Evolutionary conservation across 257 asterid species (phyloP).

Genomic region (Penstemon newberryi): DNA sequence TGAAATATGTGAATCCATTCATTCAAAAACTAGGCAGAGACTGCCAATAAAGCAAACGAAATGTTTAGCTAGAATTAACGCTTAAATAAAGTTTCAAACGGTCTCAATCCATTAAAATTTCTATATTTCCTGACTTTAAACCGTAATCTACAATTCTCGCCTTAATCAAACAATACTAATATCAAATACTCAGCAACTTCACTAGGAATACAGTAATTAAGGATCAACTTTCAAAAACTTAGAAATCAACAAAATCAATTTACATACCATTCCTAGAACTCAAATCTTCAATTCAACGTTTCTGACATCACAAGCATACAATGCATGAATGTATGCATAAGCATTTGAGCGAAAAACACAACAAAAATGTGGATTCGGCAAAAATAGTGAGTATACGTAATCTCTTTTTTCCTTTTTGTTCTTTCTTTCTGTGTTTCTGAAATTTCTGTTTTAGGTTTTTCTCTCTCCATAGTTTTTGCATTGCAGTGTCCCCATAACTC

Average conservation of each 20-base stretch:
- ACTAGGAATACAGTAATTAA: conserved; percentile 1
- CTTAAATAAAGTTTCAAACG: conserved; percentile 11
- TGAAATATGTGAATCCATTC: conserved; percentile 8
- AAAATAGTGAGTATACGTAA: conserved; percentile 13
- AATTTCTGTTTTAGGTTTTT: conserved; percentile 24
- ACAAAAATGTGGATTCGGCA: conserved; percentile 11
- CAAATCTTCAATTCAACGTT: conserved; percentile 34
- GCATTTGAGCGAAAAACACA: conserved; percentile 24
- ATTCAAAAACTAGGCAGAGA: too few species aligned
- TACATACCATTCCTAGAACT: conserved; percentile 50
- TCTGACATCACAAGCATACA: conserved; percentile 30
- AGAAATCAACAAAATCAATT: neutral
- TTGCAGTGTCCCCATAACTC: conserved; percentile 49
- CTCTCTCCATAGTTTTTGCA: conserved; percentile 38
- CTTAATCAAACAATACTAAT: neutral
- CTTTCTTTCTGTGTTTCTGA: conserved; percentile 19
- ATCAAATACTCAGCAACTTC: conserved; percentile 15
- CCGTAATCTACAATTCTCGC: neutral
- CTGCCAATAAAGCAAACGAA: neutral
- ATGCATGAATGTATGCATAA: conserved; percentile 18
- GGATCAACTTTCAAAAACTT: neutral
- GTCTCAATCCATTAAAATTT: neutral
- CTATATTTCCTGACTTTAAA: neutral
- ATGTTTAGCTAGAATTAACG: neutral
- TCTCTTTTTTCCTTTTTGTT: conserved; percentile 3